Evolutionary conservation across 345 rosid genomes (phyloP), one percentile per base, ranked within the genome.

Genomic region (Reutealis trisperma): DNA sequence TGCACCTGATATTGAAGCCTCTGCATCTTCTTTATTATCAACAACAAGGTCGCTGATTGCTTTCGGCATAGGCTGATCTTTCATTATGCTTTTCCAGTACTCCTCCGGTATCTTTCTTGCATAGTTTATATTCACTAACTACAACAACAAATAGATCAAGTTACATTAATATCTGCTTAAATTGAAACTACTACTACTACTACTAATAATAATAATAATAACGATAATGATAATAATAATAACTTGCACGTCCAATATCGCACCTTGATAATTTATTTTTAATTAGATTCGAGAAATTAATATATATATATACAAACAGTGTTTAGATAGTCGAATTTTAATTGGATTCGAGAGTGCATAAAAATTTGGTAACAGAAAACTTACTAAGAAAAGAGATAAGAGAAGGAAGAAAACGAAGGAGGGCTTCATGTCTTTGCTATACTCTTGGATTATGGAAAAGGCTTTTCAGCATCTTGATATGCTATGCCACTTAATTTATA

Each of bases 71-170:
- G 88, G 84, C 45, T 91, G 86, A 8, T 83, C 87, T 73, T 88
- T 89, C 92, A 88, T 89, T 70, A 81, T 32, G 84, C 78, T 77
- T 79, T 84, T 88, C 95, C 95, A 91, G 60, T 91, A 88, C 14
- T 82, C 86, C 71, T 77, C 66, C 9, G 90, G 87, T 41, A 79
- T 83, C 66, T 76, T 71, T 82, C 89, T 89, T 77, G 84, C 93
- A 82, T 85, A 74, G 52, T 63, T 87, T 70, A 75, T 67, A 55
- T 83, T 77, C 65, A 44, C 87, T 62, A 82, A 65, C 91, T 88
- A 51, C 32, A 18, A 7, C 25, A n/a, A 24, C 44, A 2, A 22
- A 32, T 34, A 34, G 37, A n/a, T 37, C 0, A 63, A 19, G 8
- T 21, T 6, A 8, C 41, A 37, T 37, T 37, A 37, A 6, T 6